Conservation (phyloP, 495 filamentous ascomycete genomes). For the Eremomyces bilateralis region DNA sequence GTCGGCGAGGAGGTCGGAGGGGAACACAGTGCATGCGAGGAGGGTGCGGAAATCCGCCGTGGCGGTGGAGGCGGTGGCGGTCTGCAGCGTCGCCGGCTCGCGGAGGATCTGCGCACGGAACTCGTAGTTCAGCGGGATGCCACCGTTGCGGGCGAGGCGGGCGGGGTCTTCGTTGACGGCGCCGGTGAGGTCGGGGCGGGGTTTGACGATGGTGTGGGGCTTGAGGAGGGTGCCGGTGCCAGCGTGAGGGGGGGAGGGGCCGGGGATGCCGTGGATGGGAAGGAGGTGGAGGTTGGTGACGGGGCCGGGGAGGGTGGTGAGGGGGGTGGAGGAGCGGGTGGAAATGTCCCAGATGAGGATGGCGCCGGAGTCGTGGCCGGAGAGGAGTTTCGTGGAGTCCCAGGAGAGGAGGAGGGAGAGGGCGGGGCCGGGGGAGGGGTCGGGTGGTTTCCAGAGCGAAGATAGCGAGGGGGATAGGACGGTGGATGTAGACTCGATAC, state of each 20-base stretch:
- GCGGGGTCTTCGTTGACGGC: slow-evolving; percentile 14
- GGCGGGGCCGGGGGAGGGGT: slow-evolving; percentile 32
- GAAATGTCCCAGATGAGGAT: slow-evolving; percentile 63
- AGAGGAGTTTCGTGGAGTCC: slow-evolving; percentile 58
- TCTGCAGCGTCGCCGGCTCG: slow-evolving; percentile 2
- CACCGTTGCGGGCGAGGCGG: slow-evolving; percentile 19
- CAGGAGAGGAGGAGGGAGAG: slow-evolving; percentile 49
- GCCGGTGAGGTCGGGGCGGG: slow-evolving; percentile 26
- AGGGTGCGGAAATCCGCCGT: slow-evolving; percentile 24
- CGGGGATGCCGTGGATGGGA: slow-evolving; percentile 35
- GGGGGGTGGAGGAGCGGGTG: slow-evolving; percentile 34
- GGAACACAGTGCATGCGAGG: slow-evolving; percentile 31
- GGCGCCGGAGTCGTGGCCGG: slow-evolving; percentile 63
- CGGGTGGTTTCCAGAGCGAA: not conserved
- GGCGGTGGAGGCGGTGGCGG: slow-evolving; percentile 4
- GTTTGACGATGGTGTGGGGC: slow-evolving; percentile 46
- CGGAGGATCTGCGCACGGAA: slow-evolving; percentile 40
- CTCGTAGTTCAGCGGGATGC: slow-evolving; percentile 41
- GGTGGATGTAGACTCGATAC: slow-evolving; percentile 9
- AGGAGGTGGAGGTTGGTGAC: slow-evolving; percentile 60
- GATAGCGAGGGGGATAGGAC: slow-evolving; percentile 18
- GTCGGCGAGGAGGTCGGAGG: slow-evolving; percentile 30
- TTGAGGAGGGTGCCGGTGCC: slow-evolving; percentile 21
- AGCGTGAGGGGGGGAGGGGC: no score
- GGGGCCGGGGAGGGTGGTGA: slow-evolving; percentile 48